A percentile compares a stretch with the other conserved stretches of the same genome.
phyloP scores from a whole-genome alignment of 2,329 filamentous ascomycete species.

The Trichoderma sp. region DNA sequence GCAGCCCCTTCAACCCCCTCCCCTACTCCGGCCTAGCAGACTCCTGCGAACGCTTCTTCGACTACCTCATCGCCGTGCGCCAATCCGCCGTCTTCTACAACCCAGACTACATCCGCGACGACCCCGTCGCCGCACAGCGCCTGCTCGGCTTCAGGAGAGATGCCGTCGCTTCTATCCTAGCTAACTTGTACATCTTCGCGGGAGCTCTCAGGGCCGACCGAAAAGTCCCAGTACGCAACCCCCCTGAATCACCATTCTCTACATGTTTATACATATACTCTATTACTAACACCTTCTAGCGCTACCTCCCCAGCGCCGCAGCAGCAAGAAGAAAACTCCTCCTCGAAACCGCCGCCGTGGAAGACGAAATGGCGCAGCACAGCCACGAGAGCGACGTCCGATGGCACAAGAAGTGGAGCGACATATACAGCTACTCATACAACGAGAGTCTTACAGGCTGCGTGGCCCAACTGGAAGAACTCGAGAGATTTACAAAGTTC shows the following conservation, averaged over 20 bases:
- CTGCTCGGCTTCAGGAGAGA: slow-evolving; percentile 53
- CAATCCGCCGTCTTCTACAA: slow-evolving; percentile 58
- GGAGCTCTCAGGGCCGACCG: slow-evolving; percentile 51
- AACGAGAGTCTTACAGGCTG: slow-evolving; percentile 54
- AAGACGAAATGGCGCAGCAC: slow-evolving; percentile 33
- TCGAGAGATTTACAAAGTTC: slow-evolving; percentile 56
- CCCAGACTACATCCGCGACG: slow-evolving; percentile 49
- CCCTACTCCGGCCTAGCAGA: slow-evolving; percentile 56
- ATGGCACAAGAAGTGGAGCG: slow-evolving; percentile 48
- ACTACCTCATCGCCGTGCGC: slow-evolving; percentile 55
- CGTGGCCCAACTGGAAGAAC: slow-evolving; percentile 51
- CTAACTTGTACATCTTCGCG: slow-evolving; percentile 57
- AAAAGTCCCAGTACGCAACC: slow-evolving; percentile 44
- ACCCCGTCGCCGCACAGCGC: slow-evolving; percentile 46
- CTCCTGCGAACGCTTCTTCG: slow-evolving; percentile 57
- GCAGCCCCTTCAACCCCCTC: slow-evolving; percentile 54
- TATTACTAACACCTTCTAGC: slow-evolving; percentile 28
- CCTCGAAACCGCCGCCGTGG: slow-evolving; percentile 48
- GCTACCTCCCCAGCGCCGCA: slow-evolving; percentile 56
- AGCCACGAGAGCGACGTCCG: slow-evolving; percentile 27
- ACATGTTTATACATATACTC: neutral
- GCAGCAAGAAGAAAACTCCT: slow-evolving; percentile 51
- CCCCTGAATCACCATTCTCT: neutral
- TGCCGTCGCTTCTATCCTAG: slow-evolving; percentile 55
- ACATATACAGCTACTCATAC: slow-evolving; percentile 56